Evolutionary conservation across 2,329 filamentous ascomycete genomes (phyloP), one percentile per base, ranked within the genome.

Genomic region (Venturia oleaginea): DNA sequence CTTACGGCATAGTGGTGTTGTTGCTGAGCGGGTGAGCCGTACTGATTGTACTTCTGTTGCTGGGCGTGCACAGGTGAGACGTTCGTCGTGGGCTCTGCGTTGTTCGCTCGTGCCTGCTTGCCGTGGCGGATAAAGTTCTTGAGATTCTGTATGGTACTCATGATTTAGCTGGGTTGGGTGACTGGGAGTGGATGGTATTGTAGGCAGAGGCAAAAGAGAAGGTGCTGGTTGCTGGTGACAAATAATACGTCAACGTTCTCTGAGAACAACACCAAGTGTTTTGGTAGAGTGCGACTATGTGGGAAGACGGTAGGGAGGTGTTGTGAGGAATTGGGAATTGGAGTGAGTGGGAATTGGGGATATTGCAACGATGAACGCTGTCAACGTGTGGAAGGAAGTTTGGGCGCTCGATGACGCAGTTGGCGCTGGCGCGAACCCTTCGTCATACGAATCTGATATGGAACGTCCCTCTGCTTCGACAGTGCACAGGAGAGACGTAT

Each of bases 41-140:
- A 70, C 69, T 64, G 66, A 66, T 75, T 72, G 68, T 81, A 77
- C 63, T 80, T 82, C 69, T 85, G 83, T 64, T 83, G 84, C 71
- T 86, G 82, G 65, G 85, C 86, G 74, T 89, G 84, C 66, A 88
- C 81, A 65, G 83, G 79, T 63, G 85, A 85, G 67, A 87, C 80
- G 71, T 84, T 82, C 66, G 84, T 86, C 69, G 82, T 88, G 69
- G 83, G 81, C 73, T 85, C 84, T 66, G 80, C 84, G 65, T 85
- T 82, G 69, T 84, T 83, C 68, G 81, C 82, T 69, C 91, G 89
- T 70, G 92, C 93, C 82, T 96, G 92, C 81, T 97, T 97, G 78
- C 93, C 93, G 82, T 97, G 93, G 69, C 93, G 90, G 78, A 97
- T 94, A 78, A 97, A 95, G 78, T 97, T 97, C 80, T 97, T 97